Base-by-base conservation (phyloP, 495 filamentous ascomycete species). In the Penicillium ucsense region DNA sequence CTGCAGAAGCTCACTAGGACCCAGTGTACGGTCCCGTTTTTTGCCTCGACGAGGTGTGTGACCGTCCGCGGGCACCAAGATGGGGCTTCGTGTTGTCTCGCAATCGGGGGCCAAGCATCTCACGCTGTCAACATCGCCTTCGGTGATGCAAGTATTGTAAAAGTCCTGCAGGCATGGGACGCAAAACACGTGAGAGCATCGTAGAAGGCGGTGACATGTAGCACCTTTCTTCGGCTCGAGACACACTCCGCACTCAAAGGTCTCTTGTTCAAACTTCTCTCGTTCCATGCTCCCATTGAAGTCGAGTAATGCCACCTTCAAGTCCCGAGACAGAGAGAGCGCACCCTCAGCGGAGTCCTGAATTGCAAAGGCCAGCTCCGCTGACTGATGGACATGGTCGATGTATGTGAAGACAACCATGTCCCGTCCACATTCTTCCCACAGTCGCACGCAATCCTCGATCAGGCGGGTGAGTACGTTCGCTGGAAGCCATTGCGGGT, bases 151-250 rank as follows among this genome's bases (percentile, higher is more conserved):
- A 41, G 74, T 81, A 54, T 84, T 89, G 71, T 92, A 98, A 52
- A 88, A 96, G 54, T 89, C 87, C 53, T 87, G 84, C 12, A 98
- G 67, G 55, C 92, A 98, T 3, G 73, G 52, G 34, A 84, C 66
- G 61, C 92, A 98, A 56, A 97, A 98, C 31, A 98, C 89, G 57
- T 98, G 92, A 0, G 77, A 81, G 61, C 92, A 98, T 32, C 79
- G 78, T 12, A 82, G 60, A 60, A 96, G 74, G 4, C 76, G 76
- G 65, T 96, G 84, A 63, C 92, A 97, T 28, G 72, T 77, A 0
- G 68, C 54, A 4, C 92, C 92, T 63, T 95, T 96, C 61, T 96
- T 96, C 0, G 89, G 89, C 61, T 96, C 89, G 35, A 94, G 70
- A 61, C 92, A 98, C 8, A 98, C 80, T 0, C 84, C 87, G 55